Conservation (phyloP, 495 filamentous ascomycete genomes). For the Amphirosellinia nigrospora region DNA sequence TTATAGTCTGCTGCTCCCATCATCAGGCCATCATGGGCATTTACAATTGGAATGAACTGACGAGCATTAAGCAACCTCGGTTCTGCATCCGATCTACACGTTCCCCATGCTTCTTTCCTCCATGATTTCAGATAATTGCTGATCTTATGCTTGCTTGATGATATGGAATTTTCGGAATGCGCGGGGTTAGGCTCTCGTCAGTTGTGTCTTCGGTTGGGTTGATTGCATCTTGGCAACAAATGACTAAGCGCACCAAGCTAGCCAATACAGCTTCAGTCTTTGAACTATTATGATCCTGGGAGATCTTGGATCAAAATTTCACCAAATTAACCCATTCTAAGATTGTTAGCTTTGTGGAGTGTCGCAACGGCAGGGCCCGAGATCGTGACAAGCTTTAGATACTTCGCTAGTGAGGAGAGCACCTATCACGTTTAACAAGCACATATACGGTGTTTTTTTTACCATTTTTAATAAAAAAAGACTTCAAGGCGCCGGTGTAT, state of each 20-base stretch:
- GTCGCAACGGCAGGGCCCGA: not conserved
- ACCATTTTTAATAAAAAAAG: too few relatives aligned
- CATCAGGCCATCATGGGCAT: not conserved
- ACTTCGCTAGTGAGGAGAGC: not conserved
- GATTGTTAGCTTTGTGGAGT: not conserved
- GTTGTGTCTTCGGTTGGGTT: not conserved
- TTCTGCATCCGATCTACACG: not conserved
- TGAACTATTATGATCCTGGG: not conserved
- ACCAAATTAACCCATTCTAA: not conserved
- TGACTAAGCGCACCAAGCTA: not conserved
- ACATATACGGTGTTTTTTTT: too few relatives aligned
- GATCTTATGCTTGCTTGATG: constrained; percentile 11
- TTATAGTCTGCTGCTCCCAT: constrained; percentile 9
- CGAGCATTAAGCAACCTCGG: not conserved
- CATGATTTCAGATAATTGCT: constrained; percentile 21
- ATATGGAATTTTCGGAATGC: constrained; percentile 18
- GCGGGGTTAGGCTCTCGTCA: not conserved
- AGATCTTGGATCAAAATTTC: not conserved
- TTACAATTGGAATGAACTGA: not conserved
- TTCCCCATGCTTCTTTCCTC: constrained; percentile 3
- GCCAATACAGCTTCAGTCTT: not conserved
- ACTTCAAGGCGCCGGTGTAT: too few relatives aligned
- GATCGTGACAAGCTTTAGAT: not conserved
- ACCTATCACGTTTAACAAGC: not conserved
- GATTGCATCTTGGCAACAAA: constrained; percentile 11